Evolutionary conservation across 495 filamentous ascomycete species (phyloP).

Genomic region (Cercophora scortea): DNA sequence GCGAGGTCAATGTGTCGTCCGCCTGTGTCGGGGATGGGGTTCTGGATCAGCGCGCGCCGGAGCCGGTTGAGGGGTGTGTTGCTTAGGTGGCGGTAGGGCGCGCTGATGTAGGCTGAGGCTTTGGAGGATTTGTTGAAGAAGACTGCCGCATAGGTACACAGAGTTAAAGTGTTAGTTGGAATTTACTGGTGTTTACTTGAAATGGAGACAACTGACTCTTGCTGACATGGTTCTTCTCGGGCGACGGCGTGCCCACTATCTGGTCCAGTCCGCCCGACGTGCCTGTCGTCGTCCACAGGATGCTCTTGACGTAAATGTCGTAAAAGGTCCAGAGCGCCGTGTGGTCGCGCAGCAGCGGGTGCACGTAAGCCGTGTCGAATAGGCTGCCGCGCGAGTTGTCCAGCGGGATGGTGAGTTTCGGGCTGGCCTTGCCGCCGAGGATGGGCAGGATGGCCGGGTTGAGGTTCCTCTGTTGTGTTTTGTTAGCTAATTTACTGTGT

Average conservation of each 20-base stretch:
- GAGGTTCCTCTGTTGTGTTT: slow-evolving; percentile 15
- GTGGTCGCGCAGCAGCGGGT: slow-evolving; percentile 29
- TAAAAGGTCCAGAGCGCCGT: slow-evolving; percentile 33
- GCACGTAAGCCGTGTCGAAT: slow-evolving; percentile 43
- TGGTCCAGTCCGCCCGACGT: slow-evolving; percentile 31
- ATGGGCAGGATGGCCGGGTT: slow-evolving; percentile 23
- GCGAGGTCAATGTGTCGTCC: slow-evolving; percentile 29
- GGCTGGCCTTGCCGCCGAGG: slow-evolving; percentile 17
- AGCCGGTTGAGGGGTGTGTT: background rate
- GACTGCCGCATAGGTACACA: slow-evolving; percentile 16
- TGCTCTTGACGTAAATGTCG: slow-evolving; percentile 29
- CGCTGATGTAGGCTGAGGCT: slow-evolving; percentile 30
- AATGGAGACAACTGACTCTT: background rate
- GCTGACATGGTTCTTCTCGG: slow-evolving; percentile 14
- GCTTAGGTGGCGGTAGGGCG: slow-evolving; percentile 22
- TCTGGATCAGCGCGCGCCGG: slow-evolving; percentile 24
- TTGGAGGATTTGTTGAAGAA: slow-evolving; percentile 36
- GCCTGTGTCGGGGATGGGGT: slow-evolving; percentile 15
- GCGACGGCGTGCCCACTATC: slow-evolving; percentile 27
- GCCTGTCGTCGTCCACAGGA: slow-evolving; percentile 31
- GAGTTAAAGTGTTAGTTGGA: background rate
- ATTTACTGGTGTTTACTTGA: too few relatives aligned
- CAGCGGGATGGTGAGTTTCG: slow-evolving; percentile 30
- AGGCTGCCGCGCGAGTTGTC: slow-evolving; percentile 35
- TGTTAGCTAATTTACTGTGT: too few relatives aligned